Evolutionary conservation across 306 rosid species (phyloP).

Genomic region (Ormosia semicastrata): DNA sequence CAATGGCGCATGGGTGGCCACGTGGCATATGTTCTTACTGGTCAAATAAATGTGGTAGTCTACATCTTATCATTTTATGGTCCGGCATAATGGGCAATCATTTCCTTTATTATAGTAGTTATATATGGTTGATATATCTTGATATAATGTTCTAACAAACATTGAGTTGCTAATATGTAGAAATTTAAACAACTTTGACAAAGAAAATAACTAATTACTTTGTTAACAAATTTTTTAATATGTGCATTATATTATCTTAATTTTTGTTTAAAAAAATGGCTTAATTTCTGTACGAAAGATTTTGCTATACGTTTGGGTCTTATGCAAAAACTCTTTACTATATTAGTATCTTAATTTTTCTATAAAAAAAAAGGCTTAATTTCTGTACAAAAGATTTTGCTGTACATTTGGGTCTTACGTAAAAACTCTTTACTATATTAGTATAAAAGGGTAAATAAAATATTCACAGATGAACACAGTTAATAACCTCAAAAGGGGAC

Average conservation of each 20-base stretch:
- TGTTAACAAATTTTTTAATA: background rate
- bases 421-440: background rate
- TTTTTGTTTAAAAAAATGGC: background rate
- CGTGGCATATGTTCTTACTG: conserved; percentile 55
- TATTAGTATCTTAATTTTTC: background rate
- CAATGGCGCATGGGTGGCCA: conserved; percentile 60
- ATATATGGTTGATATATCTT: background rate
- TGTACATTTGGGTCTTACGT: background rate
- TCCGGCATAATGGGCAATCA: conserved; percentile 27
- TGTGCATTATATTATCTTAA: background rate
- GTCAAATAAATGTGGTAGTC: conserved; percentile 41
- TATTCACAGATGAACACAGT: background rate
- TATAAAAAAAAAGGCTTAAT: background rate
- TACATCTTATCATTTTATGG: conserved; percentile 42
- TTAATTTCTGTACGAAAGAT: background rate
- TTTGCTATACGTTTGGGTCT: too few species aligned
- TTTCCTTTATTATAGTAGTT: conserved; percentile 1
- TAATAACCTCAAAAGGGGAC: conserved; percentile 40
- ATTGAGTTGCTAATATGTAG: background rate
- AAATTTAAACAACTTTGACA: background rate
- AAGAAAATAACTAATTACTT: background rate
- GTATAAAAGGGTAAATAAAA: background rate
- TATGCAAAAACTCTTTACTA: background rate
- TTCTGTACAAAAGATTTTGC: background rate
- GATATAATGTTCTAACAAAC: background rate